Evolutionary conservation across 345 rosid genomes (phyloP).

Genomic region (Linum lewisii): DNA sequence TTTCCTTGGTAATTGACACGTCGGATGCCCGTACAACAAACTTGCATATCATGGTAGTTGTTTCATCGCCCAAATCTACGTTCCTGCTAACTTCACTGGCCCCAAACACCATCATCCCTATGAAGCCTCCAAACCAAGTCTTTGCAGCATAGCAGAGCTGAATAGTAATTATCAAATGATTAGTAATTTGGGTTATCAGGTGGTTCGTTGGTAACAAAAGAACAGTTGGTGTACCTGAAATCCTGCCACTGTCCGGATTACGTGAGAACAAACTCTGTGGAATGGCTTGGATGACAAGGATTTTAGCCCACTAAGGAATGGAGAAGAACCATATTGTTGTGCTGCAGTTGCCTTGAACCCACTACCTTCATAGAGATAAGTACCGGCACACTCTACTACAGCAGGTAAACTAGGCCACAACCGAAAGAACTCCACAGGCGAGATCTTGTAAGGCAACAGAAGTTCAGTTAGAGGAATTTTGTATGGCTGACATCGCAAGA

Average conservation of each 20-base stretch:
- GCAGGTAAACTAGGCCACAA: conserved; percentile 99
- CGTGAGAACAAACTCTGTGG: conserved; percentile 87
- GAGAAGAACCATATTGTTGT: conserved; percentile 92
- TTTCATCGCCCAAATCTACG: conserved; percentile 92
- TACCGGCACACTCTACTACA: conserved; percentile 76
- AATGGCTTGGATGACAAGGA: conserved; percentile 86
- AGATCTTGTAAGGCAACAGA: conserved; percentile 85
- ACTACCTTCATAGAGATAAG: conserved; percentile 86
- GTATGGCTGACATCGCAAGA: conserved; percentile 92
- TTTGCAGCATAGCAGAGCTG: conserved; percentile 97
- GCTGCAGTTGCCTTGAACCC: conserved; percentile 99
- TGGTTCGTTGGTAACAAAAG: not conserved
- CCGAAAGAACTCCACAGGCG: conserved; percentile 96
- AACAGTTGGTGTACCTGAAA: conserved; percentile 55
- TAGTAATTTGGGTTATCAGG: not conserved
- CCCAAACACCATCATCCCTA: conserved; percentile 94
- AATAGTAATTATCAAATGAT: not conserved
- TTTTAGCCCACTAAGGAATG: conserved; percentile 83
- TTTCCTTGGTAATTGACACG: conserved; percentile 83
- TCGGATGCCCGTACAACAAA: conserved; percentile 96
- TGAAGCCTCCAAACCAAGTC: conserved; percentile 92
- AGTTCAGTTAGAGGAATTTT: conserved; percentile 93
- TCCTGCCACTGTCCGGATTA: conserved; percentile 91
- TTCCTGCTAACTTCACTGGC: conserved; percentile 99
- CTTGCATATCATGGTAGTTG: conserved; percentile 95